These are phyloP conservation scores for Spathaspora girioi DNA, from an alignment of 805 yeast genomes.

Conservation along the genomic window DNA sequence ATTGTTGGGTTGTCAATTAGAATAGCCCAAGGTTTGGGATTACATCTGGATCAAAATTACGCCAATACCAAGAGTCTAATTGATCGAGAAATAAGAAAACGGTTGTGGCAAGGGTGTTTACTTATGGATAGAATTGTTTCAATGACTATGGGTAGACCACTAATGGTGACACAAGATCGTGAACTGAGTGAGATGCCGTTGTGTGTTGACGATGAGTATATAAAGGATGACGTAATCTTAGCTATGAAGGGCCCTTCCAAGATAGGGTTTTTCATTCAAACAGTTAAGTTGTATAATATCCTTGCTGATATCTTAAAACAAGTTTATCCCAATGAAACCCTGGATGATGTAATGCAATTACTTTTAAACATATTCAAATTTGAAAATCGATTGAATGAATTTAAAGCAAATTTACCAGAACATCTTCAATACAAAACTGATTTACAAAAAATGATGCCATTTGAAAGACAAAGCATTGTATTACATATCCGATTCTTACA, in stretches of 20 bases:
- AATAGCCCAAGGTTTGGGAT: conserved; percentile 12
- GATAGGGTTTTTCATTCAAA: conserved; percentile 14
- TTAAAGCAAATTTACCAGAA: conserved; percentile 7
- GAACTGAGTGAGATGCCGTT: conserved; percentile 12
- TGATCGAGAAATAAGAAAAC: conserved; percentile 17
- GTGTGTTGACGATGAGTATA: conserved; percentile 15
- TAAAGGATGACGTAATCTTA: conserved; percentile 10
- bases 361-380: conserved; percentile 7
- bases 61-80: conserved; percentile 7
- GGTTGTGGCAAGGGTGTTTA: conserved; percentile 23
- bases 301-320: conserved; percentile 14
- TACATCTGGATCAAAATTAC: conserved; percentile 8
- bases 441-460: conserved; percentile 5
- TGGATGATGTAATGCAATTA: conserved; percentile 4
- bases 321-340: conserved; percentile 9
- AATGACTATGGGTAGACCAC: conserved; percentile 22
- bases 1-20: conserved; percentile 10
- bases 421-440: conserved; percentile 6
- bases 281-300: conserved; percentile 14
- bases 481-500: conserved; percentile 9
- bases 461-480: conserved; percentile 10
- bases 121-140: conserved; percentile 20
- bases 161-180: conserved; percentile 14
- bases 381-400: conserved; percentile 7
- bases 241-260: conserved; percentile 11